Base-by-base conservation (phyloP, 2,329 filamentous ascomycete genomes). In the Sporothrix humicola region DNA sequence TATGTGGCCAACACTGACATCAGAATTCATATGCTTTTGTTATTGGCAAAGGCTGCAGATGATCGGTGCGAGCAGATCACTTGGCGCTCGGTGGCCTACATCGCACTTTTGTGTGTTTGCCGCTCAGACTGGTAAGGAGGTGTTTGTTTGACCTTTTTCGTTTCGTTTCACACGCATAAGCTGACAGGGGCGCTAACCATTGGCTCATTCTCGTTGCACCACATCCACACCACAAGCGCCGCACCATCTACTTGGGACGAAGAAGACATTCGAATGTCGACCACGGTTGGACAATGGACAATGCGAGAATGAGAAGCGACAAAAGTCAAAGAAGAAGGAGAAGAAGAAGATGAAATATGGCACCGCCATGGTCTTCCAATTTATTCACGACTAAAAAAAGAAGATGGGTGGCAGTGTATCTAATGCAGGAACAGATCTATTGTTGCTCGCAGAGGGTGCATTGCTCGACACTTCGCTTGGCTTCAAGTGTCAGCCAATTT, bases 131-230 rank as follows among this genome's bases (percentile, higher is more conserved):
- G 13, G 52, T n/a, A 44, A 70, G 37, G 66, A 44, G 68, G 50
- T 44, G 50, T 23, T 65, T 48, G 68, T 70, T 58, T 70, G 7
- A 46, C 50, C 37, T 7, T 26, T 31, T 37, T 46, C 26, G 68
- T 69, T 70, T 59, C 68, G 52, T 70, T 69, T 70, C 68, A 70
- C 68, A 59, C 50, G 37, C 50, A 58, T 58, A 23, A 52, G 68
- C 52, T 46, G 68, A 31, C 31, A 69, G 65, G 65, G 17, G 26
- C 46, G 66, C 48, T 26, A 42, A 10, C 26, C 66, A 69, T 69
- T 69, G 66, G 65, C 48, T 26, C 17, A 54, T 68, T 37, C 26
- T 20, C 10, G 65, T 52, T 52, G 15, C 66, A 42, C 23, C 9
- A n/a, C 15, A 13, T 13, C 48, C 48, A 52, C 31, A 56, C 66